A percentile compares a stretch with the other conserved stretches of the same genome.
These are phyloP conservation scores for Phytophthora litchii DNA, from an alignment of 352 stramenopile species.

Conservation along the genomic window DNA sequence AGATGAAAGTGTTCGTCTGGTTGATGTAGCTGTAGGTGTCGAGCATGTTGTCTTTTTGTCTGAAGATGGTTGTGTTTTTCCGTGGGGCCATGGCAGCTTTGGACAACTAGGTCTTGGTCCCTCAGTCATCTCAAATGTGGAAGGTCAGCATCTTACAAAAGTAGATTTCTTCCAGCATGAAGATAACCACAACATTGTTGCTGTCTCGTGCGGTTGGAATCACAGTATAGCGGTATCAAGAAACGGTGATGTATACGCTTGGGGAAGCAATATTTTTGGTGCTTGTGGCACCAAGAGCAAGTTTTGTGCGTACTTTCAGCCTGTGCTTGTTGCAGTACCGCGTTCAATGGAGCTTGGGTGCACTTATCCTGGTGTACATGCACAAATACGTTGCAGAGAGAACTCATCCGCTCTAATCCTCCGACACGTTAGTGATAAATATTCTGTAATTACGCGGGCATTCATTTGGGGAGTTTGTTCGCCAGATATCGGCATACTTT, in stretches of 20 bases:
- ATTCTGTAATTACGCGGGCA: slow-evolving; percentile 3
- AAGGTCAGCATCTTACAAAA: slow-evolving; percentile 9
- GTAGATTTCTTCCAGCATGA: slow-evolving; percentile 38
- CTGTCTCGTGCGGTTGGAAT: slow-evolving; percentile 42
- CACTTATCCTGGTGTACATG: not conserved
- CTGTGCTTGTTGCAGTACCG: slow-evolving; percentile 39
- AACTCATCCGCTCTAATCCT: slow-evolving; percentile 28
- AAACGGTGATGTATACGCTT: slow-evolving; percentile 35
- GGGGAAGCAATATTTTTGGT: slow-evolving; percentile 47
- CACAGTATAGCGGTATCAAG: slow-evolving; percentile 39
- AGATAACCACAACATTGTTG: slow-evolving; percentile 12
- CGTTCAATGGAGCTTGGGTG: slow-evolving; percentile 1
- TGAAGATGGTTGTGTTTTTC: slow-evolving; percentile 34
- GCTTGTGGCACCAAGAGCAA: slow-evolving; percentile 49
- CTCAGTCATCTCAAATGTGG: slow-evolving; percentile 15
- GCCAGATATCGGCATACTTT: not conserved
- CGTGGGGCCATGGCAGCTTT: slow-evolving; percentile 38
- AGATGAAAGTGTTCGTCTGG: slow-evolving; percentile 14
- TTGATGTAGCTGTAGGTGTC: slow-evolving; percentile 33
- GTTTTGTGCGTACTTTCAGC: slow-evolving; percentile 51
- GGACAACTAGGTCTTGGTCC: slow-evolving; percentile 48
- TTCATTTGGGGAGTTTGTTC: slow-evolving; percentile 38
- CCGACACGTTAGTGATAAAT: not conserved
- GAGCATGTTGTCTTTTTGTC: slow-evolving; percentile 41
- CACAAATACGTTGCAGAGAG: slow-evolving; percentile 27